phyloP scores from a whole-genome alignment of 2,329 filamentous ascomycete species.

The Colletotrichum horii region DNA sequence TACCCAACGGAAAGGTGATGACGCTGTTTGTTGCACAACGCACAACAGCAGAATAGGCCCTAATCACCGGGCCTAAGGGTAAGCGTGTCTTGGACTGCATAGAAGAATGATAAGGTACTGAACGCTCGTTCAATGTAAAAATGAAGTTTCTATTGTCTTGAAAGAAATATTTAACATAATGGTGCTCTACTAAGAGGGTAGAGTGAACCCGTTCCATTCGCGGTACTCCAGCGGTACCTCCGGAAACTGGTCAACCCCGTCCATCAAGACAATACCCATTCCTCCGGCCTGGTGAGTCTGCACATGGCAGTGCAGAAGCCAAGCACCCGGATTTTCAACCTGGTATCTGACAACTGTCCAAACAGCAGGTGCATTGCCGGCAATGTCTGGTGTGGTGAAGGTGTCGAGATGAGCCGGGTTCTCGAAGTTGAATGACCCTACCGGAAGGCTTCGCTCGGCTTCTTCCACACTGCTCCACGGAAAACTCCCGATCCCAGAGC shows the following conservation, averaged over 20 bases:
- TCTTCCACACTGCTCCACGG: background rate
- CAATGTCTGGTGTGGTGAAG: background rate
- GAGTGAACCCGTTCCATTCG: background rate
- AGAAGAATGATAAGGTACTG: too few species aligned
- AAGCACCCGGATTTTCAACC: slow-evolving; percentile 49
- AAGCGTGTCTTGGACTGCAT: too few species aligned
- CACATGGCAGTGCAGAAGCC: slow-evolving; percentile 56
- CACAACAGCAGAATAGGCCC: too few species aligned
- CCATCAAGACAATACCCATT: slow-evolving; percentile 52
- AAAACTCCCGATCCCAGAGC: background rate
- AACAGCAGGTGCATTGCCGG: background rate
- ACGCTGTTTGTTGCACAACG: too few species aligned
- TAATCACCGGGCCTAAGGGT: too few species aligned
- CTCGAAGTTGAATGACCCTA: slow-evolving; percentile 43
- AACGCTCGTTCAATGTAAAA: too few species aligned
- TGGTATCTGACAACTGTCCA: slow-evolving; percentile 50
- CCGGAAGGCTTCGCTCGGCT: background rate
- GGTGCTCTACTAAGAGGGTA: background rate
- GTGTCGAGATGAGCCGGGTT: slow-evolving; percentile 45
- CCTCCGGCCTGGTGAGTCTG: slow-evolving; percentile 50
- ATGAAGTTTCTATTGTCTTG: too few species aligned
- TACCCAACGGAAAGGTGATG: too few species aligned
- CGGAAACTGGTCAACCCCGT: slow-evolving; percentile 44
- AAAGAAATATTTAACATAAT: too few species aligned
- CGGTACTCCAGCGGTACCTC: slow-evolving; percentile 4